Conservation (phyloP, 345 rosid genomes). For the Garcia nutans region DNA sequence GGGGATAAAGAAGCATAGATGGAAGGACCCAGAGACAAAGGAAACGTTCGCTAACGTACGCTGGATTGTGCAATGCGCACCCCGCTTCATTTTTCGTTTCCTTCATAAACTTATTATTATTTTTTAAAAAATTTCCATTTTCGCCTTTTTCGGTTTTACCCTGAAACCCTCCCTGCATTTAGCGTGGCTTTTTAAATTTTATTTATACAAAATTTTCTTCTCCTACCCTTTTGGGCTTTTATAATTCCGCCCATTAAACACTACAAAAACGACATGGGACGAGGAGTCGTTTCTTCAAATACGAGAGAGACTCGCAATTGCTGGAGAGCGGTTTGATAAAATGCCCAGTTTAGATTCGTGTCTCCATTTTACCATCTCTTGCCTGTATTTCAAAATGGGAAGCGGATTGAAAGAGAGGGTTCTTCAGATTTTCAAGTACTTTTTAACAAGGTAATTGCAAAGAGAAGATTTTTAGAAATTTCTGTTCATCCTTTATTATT, state of each 20-base stretch:
- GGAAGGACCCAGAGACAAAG: slow-evolving; percentile 22
- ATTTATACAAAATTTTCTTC: too few relatives aligned
- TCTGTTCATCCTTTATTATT: neutral
- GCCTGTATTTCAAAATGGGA: slow-evolving; percentile 19
- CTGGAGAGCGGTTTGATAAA: neutral
- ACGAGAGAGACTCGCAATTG: too few relatives aligned
- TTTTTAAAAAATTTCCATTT: neutral
- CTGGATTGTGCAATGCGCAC: slow-evolving; percentile 3
- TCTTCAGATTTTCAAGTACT: slow-evolving; percentile 43
- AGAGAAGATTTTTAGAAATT: neutral
- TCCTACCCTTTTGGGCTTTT: too few relatives aligned
- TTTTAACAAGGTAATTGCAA: slow-evolving; percentile 44
- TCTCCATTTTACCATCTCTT: too few relatives aligned
- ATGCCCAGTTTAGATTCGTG: neutral
- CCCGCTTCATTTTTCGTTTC: slow-evolving; percentile 7
- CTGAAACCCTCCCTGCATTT: neutral
- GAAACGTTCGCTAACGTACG: neutral
- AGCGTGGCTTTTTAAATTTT: too few relatives aligned
- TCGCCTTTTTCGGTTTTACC: neutral
- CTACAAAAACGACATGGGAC: neutral
- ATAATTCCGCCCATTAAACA: neutral
- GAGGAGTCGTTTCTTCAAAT: neutral
- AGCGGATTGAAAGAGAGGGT: slow-evolving; percentile 32
- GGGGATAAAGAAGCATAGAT: slow-evolving; percentile 14
- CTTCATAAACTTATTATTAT: too few relatives aligned